These are phyloP conservation scores for Annulohypoxylon bovei DNA, from an alignment of 495 filamentous ascomycete species.

Conservation along the genomic window DNA sequence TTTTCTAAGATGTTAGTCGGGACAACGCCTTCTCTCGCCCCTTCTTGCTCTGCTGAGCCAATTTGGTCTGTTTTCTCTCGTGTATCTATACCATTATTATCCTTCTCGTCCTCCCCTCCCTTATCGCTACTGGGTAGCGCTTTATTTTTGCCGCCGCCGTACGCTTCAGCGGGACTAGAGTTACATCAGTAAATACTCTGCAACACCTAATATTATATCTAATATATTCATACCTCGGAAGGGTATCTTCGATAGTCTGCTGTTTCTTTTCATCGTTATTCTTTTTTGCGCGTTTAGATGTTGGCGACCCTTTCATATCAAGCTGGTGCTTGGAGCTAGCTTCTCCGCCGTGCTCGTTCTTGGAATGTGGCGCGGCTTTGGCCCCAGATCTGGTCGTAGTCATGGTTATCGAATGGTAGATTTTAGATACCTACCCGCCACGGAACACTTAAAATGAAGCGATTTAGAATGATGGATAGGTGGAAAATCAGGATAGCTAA, in stretches of 20 bases:
- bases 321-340: slow-evolving; percentile 41
- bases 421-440: too few relatives aligned
- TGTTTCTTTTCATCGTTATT: slow-evolving; percentile 37
- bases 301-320: slow-evolving; percentile 18
- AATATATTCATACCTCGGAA: slow-evolving; percentile 32
- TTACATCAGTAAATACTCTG: slow-evolving; percentile 7
- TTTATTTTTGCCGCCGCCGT: slow-evolving; percentile 27
- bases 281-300: slow-evolving; percentile 42
- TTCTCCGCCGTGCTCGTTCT: slow-evolving; percentile 19
- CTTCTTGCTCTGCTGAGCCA: slow-evolving; percentile 29
- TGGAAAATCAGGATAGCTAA: too few relatives aligned
- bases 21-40: slow-evolving; percentile 62
- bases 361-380: slow-evolving; percentile 28
- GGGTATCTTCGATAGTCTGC: slow-evolving; percentile 41
- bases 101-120: background rate
- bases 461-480: too few relatives aligned
- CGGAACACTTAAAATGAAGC: too few relatives aligned
- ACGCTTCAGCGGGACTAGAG: slow-evolving; percentile 39
- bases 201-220: background rate
- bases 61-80: slow-evolving; percentile 24
- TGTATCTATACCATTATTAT: background rate
- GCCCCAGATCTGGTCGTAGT: slow-evolving; percentile 47
- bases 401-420: slow-evolving; percentile 26
- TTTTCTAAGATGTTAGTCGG: slow-evolving; percentile 88
- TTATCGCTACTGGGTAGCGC: slow-evolving; percentile 3